These are phyloP conservation scores for Phytopythium ostracodes DNA, from an alignment of 352 stramenopile species.

Conservation along the genomic window DNA sequence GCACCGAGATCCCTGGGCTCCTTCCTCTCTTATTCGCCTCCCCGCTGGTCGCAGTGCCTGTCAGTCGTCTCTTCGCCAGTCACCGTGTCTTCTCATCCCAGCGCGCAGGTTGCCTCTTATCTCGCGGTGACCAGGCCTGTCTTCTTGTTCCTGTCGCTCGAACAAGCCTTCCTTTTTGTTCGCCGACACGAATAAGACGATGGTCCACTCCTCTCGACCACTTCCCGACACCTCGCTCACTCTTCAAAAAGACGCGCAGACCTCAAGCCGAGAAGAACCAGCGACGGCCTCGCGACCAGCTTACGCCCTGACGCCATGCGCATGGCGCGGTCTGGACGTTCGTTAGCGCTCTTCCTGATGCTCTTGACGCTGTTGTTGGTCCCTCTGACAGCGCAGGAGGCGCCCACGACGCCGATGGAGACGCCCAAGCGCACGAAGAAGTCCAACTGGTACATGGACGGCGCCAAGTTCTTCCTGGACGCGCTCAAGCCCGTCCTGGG, in stretches of 20 bases:
- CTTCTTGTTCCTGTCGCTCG: background rate
- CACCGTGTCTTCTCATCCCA: background rate
- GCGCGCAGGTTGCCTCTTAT: background rate
- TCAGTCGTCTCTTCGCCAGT: background rate
- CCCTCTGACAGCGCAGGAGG: background rate
- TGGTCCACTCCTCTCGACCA: background rate
- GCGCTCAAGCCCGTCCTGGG: slow-evolving; percentile 1
- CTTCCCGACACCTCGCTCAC: background rate
- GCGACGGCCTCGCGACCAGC: background rate
- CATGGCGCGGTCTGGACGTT: background rate
- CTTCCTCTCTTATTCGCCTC: no score
- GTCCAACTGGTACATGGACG: background rate
- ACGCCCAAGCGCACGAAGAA: no score
- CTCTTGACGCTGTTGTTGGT: background rate
- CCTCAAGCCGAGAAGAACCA: background rate
- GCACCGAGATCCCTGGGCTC: no score
- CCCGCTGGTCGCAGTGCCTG: no score
- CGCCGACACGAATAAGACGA: background rate
- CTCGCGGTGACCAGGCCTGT: background rate
- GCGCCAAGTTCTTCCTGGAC: slow-evolving; percentile 16
- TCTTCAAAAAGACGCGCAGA: background rate
- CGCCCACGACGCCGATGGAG: background rate
- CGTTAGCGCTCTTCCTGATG: background rate
- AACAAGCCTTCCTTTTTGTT: background rate
- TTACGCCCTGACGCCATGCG: background rate